Evolutionary conservation across 305 asterid species (phyloP), one percentile per base, ranked within the genome.

Genomic region (Rubia peregrina): DNA sequence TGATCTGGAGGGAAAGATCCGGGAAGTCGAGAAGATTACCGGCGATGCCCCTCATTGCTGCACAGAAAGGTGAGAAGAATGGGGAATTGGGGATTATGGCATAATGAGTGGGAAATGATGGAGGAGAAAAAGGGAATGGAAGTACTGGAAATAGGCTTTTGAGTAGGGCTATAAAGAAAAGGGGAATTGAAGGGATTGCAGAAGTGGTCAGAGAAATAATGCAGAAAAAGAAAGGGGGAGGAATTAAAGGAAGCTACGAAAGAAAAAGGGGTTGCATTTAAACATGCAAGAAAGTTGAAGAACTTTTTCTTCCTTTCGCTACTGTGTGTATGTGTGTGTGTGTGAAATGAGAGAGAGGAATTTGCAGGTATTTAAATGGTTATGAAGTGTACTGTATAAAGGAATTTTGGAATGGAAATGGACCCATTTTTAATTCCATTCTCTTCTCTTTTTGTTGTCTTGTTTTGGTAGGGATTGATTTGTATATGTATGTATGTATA

Each of bases 1-100:
- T 83, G 83, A 89, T 89, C 78, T 91, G 96, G 49, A 91, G 72
- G 5, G 95, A 89, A 76, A 91, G 96, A 84, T 91, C 96, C 6
- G 96, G 89, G 42, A 81, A 71, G 11, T 51, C 3, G 57, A 53
- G 17, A 87, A 38, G 40, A 48, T 24, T 6, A 22, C 19, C 17
- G 16, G 53, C 26, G 44, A 1, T 21, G 7, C 36, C 70, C 83
- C 75, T 80, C 68, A 69, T 60, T n/a, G 26, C 7, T 44, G 13
- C 26, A 5, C 0, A 13, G 24, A 19, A 7, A 42, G 33, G 40
- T 17, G 63, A 16, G 74, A 72, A 64, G 24, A 73, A 49, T 70
- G 75, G 22, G 42, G 17, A 56, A 41, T 42, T 55, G 73, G 77
- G 75, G 81, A 86, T 80, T 82, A 82, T 77, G 69, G 75, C 84